Conservation (phyloP, 2,329 filamentous ascomycete species). For the Nemania sp. region DNA sequence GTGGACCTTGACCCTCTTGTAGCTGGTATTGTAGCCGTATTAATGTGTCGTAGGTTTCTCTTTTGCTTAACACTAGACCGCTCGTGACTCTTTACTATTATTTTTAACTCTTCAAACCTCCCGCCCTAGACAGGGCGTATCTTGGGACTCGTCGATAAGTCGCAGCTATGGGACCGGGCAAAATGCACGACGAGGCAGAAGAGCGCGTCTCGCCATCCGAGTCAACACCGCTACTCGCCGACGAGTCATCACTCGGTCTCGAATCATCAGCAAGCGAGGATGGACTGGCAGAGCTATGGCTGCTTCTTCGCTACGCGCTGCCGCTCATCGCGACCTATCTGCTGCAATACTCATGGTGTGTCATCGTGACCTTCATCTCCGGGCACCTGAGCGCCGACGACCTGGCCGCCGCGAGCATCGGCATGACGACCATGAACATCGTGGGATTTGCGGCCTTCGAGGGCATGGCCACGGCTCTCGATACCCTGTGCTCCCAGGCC, state of each 20-base stretch:
- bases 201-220: no score
- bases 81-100: no score
- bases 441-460: slow-evolving; percentile 54
- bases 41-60: no score
- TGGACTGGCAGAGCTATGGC: slow-evolving; percentile 29
- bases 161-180: no score
- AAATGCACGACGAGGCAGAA: no score
- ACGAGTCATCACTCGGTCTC: slow-evolving; percentile 20
- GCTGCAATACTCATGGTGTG: slow-evolving; percentile 55
- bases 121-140: no score
- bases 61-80: no score
- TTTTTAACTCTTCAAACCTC: no score
- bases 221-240: slow-evolving; percentile 28
- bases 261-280: neutral
- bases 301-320: slow-evolving; percentile 45
- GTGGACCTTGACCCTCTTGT: no score
- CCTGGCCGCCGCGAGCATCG: slow-evolving; percentile 55
- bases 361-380: slow-evolving; percentile 56
- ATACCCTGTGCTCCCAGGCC: slow-evolving; percentile 55
- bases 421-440: slow-evolving; percentile 58
- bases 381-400: slow-evolving; percentile 56
- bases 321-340: slow-evolving; percentile 58
- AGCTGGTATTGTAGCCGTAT: no score
- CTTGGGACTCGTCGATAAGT: no score
- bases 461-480: slow-evolving; percentile 54